Conservation (phyloP, 805 yeast species). For the Priceomyces carsonii region DNA sequence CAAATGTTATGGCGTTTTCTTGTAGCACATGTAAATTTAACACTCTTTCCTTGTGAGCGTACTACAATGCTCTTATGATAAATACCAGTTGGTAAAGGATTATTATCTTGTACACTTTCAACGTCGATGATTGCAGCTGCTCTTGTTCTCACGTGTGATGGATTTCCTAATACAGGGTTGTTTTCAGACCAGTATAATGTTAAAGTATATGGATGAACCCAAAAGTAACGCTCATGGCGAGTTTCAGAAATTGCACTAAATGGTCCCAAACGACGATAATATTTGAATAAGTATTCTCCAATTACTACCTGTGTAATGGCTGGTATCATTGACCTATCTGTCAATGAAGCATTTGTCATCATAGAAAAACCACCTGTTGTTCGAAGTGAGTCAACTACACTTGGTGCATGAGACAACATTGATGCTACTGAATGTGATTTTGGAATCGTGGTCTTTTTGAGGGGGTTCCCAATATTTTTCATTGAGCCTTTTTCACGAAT, state of each 20-base stretch:
- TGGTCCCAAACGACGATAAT: constrained; percentile 76
- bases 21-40: constrained; percentile 85
- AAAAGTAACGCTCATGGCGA: constrained; percentile 89
- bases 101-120: constrained; percentile 77
- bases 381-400: constrained; percentile 33
- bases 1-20: constrained; percentile 88
- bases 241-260: constrained; percentile 72
- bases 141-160: constrained; percentile 64
- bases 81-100: constrained; percentile 86
- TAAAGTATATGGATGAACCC: constrained; percentile 94
- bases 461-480: neutral
- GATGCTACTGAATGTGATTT: constrained; percentile 27
- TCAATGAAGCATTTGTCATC: constrained; percentile 63
- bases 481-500: neutral
- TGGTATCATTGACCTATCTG: constrained; percentile 73
- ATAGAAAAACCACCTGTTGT: constrained; percentile 41
- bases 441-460: constrained; percentile 8
- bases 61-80: constrained; percentile 83
- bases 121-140: constrained; percentile 81
- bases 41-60: constrained; percentile 60
- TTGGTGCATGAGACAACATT: constrained; percentile 26
- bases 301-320: constrained; percentile 90
- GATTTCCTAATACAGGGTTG: constrained; percentile 74
- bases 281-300: constrained; percentile 88
- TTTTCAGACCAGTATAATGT: constrained; percentile 86